These are phyloP conservation scores for Paramecium caudatum DNA, from an alignment of 73 alveolate species.

Conservation along the genomic window DNA sequence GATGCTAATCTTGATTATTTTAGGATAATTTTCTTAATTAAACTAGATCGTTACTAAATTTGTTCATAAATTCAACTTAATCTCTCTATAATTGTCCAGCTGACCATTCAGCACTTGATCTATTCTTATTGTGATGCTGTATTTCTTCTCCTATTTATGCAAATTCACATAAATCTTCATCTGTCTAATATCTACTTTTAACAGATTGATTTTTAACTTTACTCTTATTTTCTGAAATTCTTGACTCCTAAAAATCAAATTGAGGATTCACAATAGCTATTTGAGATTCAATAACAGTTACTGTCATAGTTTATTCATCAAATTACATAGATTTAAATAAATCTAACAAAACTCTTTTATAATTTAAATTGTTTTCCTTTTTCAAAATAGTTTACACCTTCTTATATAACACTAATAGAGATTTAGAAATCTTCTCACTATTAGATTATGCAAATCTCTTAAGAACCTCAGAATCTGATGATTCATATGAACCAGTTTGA, in stretches of 20 bases:
- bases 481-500: conserved; percentile 25
- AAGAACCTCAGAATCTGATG: background rate
- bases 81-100: background rate
- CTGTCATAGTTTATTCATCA: conserved; percentile 4
- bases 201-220: background rate
- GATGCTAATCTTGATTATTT: background rate
- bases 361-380: conserved; percentile 46
- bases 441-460: conserved; percentile 14
- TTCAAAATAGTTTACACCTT: background rate
- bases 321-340: background rate
- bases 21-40: background rate
- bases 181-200: conserved; percentile 49
- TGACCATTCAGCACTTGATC: background rate
- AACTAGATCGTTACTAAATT: background rate
- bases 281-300: conserved; percentile 33
- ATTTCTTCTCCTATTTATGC: conserved; percentile 47
- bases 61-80: conserved; percentile 20
- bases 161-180: conserved; percentile 66
- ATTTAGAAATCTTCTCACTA: conserved; percentile 15
- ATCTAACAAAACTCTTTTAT: conserved; percentile 16
- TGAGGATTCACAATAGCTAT: background rate
- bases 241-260: conserved; percentile 31
- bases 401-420: conserved; percentile 8
- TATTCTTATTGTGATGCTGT: background rate
- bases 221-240: background rate